These are phyloP conservation scores for Glycyrrhiza uralensis DNA, from an alignment of 306 rosid species.

Conservation along the genomic window DNA sequence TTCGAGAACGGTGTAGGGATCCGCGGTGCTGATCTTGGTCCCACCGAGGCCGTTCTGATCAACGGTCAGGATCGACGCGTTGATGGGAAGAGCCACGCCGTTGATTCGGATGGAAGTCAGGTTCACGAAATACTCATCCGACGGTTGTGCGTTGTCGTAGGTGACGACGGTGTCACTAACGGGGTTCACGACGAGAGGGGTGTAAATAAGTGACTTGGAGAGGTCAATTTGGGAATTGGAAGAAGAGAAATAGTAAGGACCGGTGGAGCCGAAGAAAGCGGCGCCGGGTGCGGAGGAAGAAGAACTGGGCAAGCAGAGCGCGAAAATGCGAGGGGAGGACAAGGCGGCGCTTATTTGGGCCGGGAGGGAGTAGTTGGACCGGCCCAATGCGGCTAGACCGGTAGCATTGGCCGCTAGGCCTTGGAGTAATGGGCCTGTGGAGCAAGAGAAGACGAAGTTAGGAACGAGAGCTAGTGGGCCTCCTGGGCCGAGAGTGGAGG, in stretches of 20 bases:
- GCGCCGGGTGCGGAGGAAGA: slow-evolving; percentile 5
- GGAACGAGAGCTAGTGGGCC: slow-evolving; percentile 17
- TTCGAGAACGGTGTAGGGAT: slow-evolving; percentile 34
- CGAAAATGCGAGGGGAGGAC: slow-evolving; percentile 26
- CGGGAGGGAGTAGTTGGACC: slow-evolving; percentile 42
- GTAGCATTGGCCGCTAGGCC: slow-evolving; percentile 27
- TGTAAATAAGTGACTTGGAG: slow-evolving; percentile 43
- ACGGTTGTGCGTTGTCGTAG: slow-evolving; percentile 28
- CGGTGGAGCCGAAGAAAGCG: slow-evolving; percentile 32
- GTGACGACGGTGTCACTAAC: slow-evolving; percentile 31
- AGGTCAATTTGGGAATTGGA: slow-evolving; percentile 46
- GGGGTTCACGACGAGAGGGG: slow-evolving; percentile 34
- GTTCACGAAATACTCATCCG: slow-evolving; percentile 44
- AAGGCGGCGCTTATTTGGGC: slow-evolving; percentile 22
- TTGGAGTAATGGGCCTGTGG: slow-evolving; percentile 23
- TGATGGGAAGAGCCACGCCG: slow-evolving; percentile 19
- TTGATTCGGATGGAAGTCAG: slow-evolving; percentile 33
- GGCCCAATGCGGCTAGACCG: slow-evolving; percentile 40
- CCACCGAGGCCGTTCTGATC: slow-evolving; percentile 36
- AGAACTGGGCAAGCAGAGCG: slow-evolving; percentile 41
- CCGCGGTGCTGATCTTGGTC: slow-evolving; percentile 34
- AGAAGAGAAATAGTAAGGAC: slow-evolving; percentile 28
- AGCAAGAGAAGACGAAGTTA: slow-evolving; percentile 33
- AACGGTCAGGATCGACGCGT: slow-evolving; percentile 22
- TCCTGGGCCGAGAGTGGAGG: slow-evolving; percentile 5